Evolutionary conservation across 2,329 filamentous ascomycete genomes (phyloP).

Genomic region (Aureobasidium leucospermi): DNA sequence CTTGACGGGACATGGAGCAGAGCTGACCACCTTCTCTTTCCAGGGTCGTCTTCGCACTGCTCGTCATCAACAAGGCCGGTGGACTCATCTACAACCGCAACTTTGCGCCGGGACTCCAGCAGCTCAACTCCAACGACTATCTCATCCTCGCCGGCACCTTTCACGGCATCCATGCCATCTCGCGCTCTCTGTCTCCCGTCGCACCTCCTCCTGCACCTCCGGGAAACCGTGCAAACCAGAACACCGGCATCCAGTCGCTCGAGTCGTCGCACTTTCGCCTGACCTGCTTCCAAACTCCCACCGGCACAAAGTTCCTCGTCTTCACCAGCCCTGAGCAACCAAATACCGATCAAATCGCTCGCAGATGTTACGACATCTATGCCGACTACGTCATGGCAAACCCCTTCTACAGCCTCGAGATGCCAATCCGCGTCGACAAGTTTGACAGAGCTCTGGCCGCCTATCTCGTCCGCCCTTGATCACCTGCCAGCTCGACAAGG

Average conservation of each 20-base stretch:
- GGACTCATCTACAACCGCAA: slow-evolving; percentile 94
- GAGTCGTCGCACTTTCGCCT: slow-evolving; percentile 92
- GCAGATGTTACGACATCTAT: slow-evolving; percentile 88
- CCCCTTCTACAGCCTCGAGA: slow-evolving; percentile 95
- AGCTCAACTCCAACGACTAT: slow-evolving; percentile 91
- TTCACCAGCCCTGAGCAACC: slow-evolving; percentile 87
- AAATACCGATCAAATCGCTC: slow-evolving; percentile 77
- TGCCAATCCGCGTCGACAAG: slow-evolving; percentile 91
- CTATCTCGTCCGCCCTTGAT: slow-evolving; percentile 28
- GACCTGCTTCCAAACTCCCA: slow-evolving; percentile 92
- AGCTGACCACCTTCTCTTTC: neutral
- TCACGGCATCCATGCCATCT: slow-evolving; percentile 69
- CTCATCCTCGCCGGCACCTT: slow-evolving; percentile 95
- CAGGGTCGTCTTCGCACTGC: slow-evolving; percentile 91
- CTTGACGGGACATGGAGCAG: too few relatives aligned
- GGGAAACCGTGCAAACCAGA: slow-evolving; percentile 31
- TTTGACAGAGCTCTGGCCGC: slow-evolving; percentile 63
- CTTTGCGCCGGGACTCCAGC: slow-evolving; percentile 79
- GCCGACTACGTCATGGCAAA: slow-evolving; percentile 99
- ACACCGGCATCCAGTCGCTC: slow-evolving; percentile 81
- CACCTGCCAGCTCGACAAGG: neutral
- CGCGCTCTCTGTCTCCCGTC: slow-evolving; percentile 42
- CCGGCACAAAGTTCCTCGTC: slow-evolving; percentile 89
- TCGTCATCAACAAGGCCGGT: slow-evolving; percentile 98
- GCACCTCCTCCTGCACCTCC: slow-evolving; percentile 27